Evolutionary conservation across 1,139 yeast genomes (phyloP).

Genomic region (Candida pseudocylindracea): DNA sequence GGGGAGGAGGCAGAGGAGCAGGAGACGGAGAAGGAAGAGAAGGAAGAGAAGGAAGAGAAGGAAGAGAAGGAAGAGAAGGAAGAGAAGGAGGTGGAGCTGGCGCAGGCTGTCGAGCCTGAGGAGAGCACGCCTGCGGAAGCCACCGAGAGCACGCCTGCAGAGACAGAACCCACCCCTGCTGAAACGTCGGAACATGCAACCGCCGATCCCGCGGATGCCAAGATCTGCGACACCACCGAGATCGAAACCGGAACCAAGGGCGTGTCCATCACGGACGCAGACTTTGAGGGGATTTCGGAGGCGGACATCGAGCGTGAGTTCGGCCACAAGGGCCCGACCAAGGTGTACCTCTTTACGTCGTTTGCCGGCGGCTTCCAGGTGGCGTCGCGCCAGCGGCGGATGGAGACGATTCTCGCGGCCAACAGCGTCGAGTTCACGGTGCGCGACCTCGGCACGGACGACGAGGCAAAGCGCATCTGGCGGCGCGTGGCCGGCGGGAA

Average conservation of each 20-base stretch:
- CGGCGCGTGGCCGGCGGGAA: conserved; percentile 56
- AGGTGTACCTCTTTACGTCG: conserved; percentile 54
- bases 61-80: background rate
- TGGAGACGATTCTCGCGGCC: conserved; percentile 56
- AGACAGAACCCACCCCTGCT: too few species aligned
- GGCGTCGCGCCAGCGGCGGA: conserved; percentile 57
- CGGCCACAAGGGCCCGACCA: background rate
- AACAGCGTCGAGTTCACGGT: conserved; percentile 46
- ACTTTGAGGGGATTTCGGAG: background rate
- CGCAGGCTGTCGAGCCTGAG: background rate
- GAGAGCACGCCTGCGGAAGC: background rate
- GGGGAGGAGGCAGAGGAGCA: conserved; percentile 2
- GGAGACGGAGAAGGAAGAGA: conserved; percentile 1
- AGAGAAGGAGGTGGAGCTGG: background rate
- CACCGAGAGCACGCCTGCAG: too few species aligned
- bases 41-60: background rate
- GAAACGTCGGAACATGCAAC: too few species aligned
- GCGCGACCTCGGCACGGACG: conserved; percentile 76
- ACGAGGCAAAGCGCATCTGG: conserved; percentile 74
- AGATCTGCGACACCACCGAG: background rate
- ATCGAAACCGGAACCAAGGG: background rate
- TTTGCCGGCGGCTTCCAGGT: conserved; percentile 80
- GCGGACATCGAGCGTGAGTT: conserved; percentile 2
- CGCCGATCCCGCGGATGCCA: too few species aligned
- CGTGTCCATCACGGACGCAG: background rate